Evolutionary conservation across 2,329 filamentous ascomycete species (phyloP), one percentile per base, ranked within the genome.

Genomic region (Sporothrix humicola): DNA sequence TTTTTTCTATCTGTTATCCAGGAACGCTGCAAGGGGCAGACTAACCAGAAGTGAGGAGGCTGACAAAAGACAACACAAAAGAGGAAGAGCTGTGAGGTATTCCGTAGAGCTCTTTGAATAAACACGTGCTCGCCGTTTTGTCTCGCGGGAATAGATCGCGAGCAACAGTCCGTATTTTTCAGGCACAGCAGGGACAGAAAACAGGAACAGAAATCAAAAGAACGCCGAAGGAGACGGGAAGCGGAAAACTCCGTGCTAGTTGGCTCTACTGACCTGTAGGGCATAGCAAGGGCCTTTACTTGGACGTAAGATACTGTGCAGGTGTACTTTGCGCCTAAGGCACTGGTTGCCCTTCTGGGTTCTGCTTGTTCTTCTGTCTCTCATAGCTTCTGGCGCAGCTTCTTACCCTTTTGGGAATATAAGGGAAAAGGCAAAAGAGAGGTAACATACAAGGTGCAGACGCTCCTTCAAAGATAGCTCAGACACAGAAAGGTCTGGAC

Each of bases 331-430:
- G 23, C 23, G 23, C 23, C 23, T 26, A 26, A 26, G 23, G 23
- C 23, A 26, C 23, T 26, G 23, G 23, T 26, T 26, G 23, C 23
- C 54, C 7, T 37, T 37, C 7, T 37, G 4, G 31, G 4, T 37
- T 37, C 31, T 37, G 31, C 31, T 37, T 37, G 4, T 37, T 5
- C 31, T 7, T 37, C 31, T 37, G 31, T 37, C 31, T 37, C 31
- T 37, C 31, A 37, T 37, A 37, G 31, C 31, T 37, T 37, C 31
- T 37, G 31, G 66, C 66, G 66, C 66, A 69, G 66, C 66, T 54
- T 69, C 26, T 69, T 69, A 44, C 66, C 56, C 15, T 52, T 69
- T 69, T 56, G 23, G 66, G 48, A 66, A 12, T 26, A 54, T 54
- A 4, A 23, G n/a, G 52, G 52, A 54, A 20, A 10, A n/a, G 23